phyloP scores from a whole-genome alignment of 1,139 yeast species.

The Yamadazyma spencermartinsiae region DNA sequence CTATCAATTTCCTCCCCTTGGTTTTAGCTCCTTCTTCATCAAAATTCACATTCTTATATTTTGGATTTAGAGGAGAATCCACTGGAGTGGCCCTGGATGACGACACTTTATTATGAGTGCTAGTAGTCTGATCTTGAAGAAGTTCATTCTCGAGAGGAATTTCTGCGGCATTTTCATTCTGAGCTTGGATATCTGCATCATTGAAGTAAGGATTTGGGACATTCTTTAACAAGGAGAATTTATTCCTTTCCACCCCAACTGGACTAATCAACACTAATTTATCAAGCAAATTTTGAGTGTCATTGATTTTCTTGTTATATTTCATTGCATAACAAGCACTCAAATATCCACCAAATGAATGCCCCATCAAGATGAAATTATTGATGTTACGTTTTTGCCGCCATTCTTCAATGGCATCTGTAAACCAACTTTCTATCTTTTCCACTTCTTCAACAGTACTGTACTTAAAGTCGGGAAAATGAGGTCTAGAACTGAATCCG shows the following conservation, averaged over 20 bases:
- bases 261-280: slow-evolving; percentile 47
- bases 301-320: slow-evolving; percentile 41
- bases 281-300: slow-evolving; percentile 32
- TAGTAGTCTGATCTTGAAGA: slow-evolving; percentile 5
- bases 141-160: slow-evolving; percentile 16
- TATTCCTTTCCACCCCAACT: slow-evolving; percentile 45
- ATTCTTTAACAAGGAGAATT: slow-evolving; percentile 29
- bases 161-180: slow-evolving; percentile 29
- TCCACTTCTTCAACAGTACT: slow-evolving; percentile 31
- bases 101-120: too few relatives aligned
- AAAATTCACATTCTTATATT: slow-evolving; percentile 10
- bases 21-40: slow-evolving; percentile 16
- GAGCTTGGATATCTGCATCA: slow-evolving; percentile 26
- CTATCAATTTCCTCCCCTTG: slow-evolving; percentile 25
- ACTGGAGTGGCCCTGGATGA: not conserved
- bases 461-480: slow-evolving; percentile 33
- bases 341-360: slow-evolving; percentile 90
- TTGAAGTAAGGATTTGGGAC: slow-evolving; percentile 19
- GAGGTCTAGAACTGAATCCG: slow-evolving; percentile 45
- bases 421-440: slow-evolving; percentile 71
- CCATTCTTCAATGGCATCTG: slow-evolving; percentile 87
- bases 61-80: slow-evolving; percentile 8
- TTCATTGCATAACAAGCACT: slow-evolving; percentile 75
- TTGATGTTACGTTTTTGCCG: slow-evolving; percentile 54
- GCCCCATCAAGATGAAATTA: slow-evolving; percentile 77